phyloP scores from a whole-genome alignment of 1,139 yeast species.

The Maudiozyma humilis region DNA sequence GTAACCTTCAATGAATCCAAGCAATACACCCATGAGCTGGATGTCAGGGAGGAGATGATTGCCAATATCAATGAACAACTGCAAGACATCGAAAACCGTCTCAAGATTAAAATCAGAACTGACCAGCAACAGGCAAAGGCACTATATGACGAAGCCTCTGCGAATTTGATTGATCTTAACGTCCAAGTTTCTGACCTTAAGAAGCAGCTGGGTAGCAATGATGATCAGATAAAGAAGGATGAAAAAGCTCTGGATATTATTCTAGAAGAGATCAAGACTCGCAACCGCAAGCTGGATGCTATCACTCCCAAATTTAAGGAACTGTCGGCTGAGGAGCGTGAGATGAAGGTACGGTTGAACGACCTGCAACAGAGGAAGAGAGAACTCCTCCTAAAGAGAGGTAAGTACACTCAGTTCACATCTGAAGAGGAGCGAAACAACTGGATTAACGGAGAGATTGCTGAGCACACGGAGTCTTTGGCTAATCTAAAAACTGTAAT shows the following conservation, averaged over 20 bases:
- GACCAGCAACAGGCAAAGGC: constrained; percentile 43
- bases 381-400: constrained; percentile 64
- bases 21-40: constrained; percentile 36
- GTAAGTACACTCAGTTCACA: constrained; percentile 54
- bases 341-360: constrained; percentile 36
- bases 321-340: constrained; percentile 38
- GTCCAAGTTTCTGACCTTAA: constrained; percentile 30
- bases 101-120: constrained; percentile 44
- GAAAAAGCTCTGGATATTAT: constrained; percentile 26
- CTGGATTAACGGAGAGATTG: constrained; percentile 55
- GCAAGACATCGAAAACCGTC: constrained; percentile 25
- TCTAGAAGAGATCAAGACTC: constrained; percentile 35
- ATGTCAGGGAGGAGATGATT: constrained; percentile 43
- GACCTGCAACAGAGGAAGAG: constrained; percentile 49
- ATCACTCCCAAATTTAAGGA: constrained; percentile 39
- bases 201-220: constrained; percentile 25
- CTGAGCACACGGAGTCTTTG: constrained; percentile 31
- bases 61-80: constrained; percentile 33
- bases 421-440: constrained; percentile 52
- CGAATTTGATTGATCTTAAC: constrained; percentile 32
- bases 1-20: constrained; percentile 39
- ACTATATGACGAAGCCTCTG: constrained; percentile 37
- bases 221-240: constrained; percentile 24
- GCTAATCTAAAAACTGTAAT: constrained; percentile 17
- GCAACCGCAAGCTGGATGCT: constrained; percentile 36